Evolutionary conservation across 441 rosid genomes (phyloP).

Genomic region (Gossypium davidsonii): DNA sequence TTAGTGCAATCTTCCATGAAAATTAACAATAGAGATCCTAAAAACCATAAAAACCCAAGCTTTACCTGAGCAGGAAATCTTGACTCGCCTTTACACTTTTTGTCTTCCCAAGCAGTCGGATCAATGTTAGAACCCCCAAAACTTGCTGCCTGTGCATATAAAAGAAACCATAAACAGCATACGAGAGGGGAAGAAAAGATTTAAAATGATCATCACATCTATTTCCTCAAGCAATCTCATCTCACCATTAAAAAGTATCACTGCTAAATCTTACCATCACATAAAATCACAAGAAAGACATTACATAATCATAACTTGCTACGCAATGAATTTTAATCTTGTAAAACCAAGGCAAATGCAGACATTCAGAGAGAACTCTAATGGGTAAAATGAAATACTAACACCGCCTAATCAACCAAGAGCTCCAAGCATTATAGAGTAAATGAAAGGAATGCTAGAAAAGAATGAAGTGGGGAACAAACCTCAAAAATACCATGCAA

Average conservation of each 20-base stretch:
- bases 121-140: slow-evolving; percentile 97
- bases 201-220: neutral
- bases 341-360: neutral
- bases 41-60: neutral
- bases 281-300: neutral
- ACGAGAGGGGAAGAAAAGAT: neutral
- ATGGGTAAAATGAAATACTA: neutral
- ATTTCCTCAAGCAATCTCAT: neutral
- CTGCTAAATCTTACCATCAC: neutral
- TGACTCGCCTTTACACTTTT: slow-evolving; percentile 96
- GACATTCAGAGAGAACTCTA: neutral
- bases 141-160: slow-evolving; percentile 63
- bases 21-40: neutral
- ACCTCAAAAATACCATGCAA: slow-evolving; percentile 98
- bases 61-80: slow-evolving; percentile 97
- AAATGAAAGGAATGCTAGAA: neutral
- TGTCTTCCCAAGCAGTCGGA: slow-evolving; percentile 99
- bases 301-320: neutral
- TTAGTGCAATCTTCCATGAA: neutral
- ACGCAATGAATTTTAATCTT: neutral
- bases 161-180: neutral
- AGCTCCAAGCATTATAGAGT: neutral
- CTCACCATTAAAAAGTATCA: neutral
- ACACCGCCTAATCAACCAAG: neutral
- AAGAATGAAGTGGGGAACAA: slow-evolving; percentile 14